Percentiles rank a stretch among this genome's conserved stretches.
Evolutionary conservation across 208 protist genomes (phyloP).

Genomic region (Trypanosoma avium): DNA sequence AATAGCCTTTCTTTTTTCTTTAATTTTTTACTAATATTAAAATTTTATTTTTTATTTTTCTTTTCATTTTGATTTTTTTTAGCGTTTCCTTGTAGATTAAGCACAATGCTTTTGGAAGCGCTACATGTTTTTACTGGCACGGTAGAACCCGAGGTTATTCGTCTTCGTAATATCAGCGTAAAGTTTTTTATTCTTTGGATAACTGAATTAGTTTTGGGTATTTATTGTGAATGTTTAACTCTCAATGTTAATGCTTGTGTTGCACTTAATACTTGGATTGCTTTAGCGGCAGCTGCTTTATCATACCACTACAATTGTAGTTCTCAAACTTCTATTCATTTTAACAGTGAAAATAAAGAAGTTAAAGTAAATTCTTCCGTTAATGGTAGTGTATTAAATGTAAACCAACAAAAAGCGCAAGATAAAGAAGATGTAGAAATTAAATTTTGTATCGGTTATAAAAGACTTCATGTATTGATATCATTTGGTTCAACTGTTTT

Average conservation of each 20-base stretch:
- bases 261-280: constrained; percentile 40
- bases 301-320: constrained; percentile 18
- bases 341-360: neutral
- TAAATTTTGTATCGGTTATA: constrained; percentile 55
- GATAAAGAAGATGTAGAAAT: too few relatives aligned
- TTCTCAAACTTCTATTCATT: neutral
- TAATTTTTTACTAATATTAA: too few relatives aligned
- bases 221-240: constrained; percentile 37
- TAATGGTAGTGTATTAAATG: too few relatives aligned
- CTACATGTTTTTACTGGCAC: constrained; percentile 26
- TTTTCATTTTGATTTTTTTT: neutral
- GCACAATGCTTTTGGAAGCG: constrained; percentile 25
- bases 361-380: neutral
- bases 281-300: constrained; percentile 39
- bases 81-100: neutral
- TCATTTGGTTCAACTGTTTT: constrained; percentile 54
- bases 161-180: constrained; percentile 15
- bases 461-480: constrained; percentile 48
- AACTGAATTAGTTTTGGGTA: constrained; percentile 30
- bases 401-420: too few relatives aligned
- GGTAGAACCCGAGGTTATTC: constrained; percentile 22
- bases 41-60: neutral
- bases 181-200: constrained; percentile 45
- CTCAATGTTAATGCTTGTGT: constrained; percentile 44
- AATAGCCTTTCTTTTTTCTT: neutral